Conservation (phyloP, 768 basidiomycete species). For the Pleurotus platypus region DNA sequence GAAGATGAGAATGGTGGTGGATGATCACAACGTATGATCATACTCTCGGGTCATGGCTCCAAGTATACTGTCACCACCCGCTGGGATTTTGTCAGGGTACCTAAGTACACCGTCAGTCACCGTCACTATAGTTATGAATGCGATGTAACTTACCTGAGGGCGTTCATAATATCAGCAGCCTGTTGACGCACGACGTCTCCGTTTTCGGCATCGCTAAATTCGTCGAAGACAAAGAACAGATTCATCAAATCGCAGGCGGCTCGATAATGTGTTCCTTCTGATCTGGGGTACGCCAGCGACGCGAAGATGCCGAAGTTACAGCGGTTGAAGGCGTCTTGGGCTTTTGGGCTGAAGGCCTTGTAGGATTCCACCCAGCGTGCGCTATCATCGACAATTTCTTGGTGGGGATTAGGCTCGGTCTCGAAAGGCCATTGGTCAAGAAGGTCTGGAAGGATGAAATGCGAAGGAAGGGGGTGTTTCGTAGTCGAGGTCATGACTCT, state of each 20-base stretch:
- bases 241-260: slow-evolving; percentile 49
- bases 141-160: slow-evolving; percentile 21
- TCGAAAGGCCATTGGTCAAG: slow-evolving; percentile 7
- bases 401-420: slow-evolving; percentile 5
- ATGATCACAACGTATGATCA: slow-evolving; percentile 10
- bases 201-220: slow-evolving; percentile 40
- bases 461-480: neutral
- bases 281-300: slow-evolving; percentile 31
- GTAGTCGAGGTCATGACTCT: slow-evolving; percentile 2
- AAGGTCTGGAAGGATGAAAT: slow-evolving; percentile 8
- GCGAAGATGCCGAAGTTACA: slow-evolving; percentile 42
- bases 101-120: neutral
- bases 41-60: slow-evolving; percentile 40
- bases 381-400: neutral
- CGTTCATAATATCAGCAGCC: slow-evolving; percentile 35
- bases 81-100: slow-evolving; percentile 28
- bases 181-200: slow-evolving; percentile 23
- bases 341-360: slow-evolving; percentile 26
- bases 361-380: slow-evolving; percentile 31
- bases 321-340: slow-evolving; percentile 35
- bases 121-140: too few relatives aligned
- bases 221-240: slow-evolving; percentile 47
- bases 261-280: slow-evolving; percentile 21
- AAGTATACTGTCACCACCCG: slow-evolving; percentile 29
- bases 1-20: neutral